Evolutionary conservation across 2,329 filamentous ascomycete species (phyloP), one percentile per base, ranked within the genome.

Genomic region (Fusarium sp.): DNA sequence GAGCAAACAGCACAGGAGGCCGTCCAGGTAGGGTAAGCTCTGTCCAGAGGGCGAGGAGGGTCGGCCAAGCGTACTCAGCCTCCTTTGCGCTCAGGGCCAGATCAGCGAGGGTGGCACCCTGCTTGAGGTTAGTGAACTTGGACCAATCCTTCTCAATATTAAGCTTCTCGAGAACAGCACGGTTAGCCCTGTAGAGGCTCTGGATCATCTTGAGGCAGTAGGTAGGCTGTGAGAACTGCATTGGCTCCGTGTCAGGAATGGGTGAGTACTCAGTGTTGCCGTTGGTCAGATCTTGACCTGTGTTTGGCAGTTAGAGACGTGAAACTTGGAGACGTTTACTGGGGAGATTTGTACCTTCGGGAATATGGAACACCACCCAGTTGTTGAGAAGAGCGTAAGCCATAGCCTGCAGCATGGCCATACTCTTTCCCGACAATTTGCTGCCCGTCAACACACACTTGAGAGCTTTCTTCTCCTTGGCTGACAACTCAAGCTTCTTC

Each of bases 361-460:
- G 94, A 50, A 98, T 85, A 75, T 92, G 91, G 59, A 99, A 85
- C 45, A 98, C 94, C 42, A 97, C 85, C 93, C 94, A 98, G 27
- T 91, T 86, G 77, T 93, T 93, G 74, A 94, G 77, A 69, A 95
- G 89, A 3, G 88, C 95, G 79, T 94, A 90, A 18, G 91, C 84
- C 86, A 96, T 88, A 37, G 91, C 91, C 81, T 98, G 94, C 43
- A 97, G 83, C 74, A 96, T 79, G 74, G 97, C 81, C 72, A 96
- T 88, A 77, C 92, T 97, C 87, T 98, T 99, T 35, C 96, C 96
- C 15, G 90, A 88, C 40, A 90, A 86, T 76, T 86, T 89, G 54
- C 88, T 86, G 5, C 96, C 96, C 42, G 87, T 89, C 48, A 97
- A 67, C 29, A 97, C 86, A 72, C 89, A 83, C 73, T 90, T 84